Evolutionary conservation across 208 protist species (phyloP), one percentile per base, ranked within the genome.

Genomic region (Acanthamoeba lenticulata): DNA sequence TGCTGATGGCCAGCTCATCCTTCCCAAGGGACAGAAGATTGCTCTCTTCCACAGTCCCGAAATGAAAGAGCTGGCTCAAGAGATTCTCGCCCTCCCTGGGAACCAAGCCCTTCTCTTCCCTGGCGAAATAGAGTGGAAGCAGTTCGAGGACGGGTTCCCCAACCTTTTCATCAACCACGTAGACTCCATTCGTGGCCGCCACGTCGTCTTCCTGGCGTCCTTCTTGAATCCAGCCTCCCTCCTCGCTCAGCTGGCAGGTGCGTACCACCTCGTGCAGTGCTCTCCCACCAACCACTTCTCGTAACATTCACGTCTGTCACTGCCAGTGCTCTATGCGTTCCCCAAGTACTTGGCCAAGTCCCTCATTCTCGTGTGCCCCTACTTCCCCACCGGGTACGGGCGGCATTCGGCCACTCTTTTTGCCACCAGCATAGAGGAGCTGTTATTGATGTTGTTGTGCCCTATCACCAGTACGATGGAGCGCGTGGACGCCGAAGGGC

Each of bases 381-480:
- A 94, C 92, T 97, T 97, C 55, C 95, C 96, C 6, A 96, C 95
- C 19, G 96, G 94, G 24, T 90, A 90, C 85, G n/a, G n/a, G n/a
- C n/a, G n/a, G n/a, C n/a, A n/a, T n/a, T n/a, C n/a, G n/a, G n/a
- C n/a, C n/a, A n/a, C n/a, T n/a, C 27, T 57, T 27, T 86, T 45
- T 1, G n/a, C n/a, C n/a, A n/a, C n/a, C n/a, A n/a, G n/a, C n/a
- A n/a, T n/a, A n/a, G n/a, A n/a, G n/a, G n/a, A n/a, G n/a, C 45
- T 88, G 44, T 1, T 88, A 19, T 57, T 90, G 21, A 3, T 90
- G 24, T n/a, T n/a, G n/a, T n/a, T n/a, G n/a, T n/a, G n/a, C n/a
- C n/a, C n/a, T n/a, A n/a, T n/a, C n/a, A n/a, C n/a, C 27, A 90
- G 85, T n/a, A 97, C 96, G 38, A 96, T 97, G 96, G 96, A 97